These are phyloP conservation scores for Ogataea philodendri DNA, from an alignment of 805 yeast genomes.

Conservation along the genomic window DNA sequence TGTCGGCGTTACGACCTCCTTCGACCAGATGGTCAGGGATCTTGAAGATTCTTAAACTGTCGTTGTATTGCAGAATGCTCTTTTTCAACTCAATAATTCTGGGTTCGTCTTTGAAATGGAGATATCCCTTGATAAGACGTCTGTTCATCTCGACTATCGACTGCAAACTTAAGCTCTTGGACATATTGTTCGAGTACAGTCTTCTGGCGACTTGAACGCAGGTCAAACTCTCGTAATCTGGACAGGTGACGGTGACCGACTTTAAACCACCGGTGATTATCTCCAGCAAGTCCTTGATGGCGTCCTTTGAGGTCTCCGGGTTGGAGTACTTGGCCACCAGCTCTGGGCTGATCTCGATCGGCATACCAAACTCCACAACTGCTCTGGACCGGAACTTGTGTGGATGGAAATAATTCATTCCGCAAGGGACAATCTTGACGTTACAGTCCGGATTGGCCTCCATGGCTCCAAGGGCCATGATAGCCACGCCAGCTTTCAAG, in stretches of 20 bases:
- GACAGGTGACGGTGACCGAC: conserved; percentile 84
- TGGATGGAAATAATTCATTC: conserved; percentile 95
- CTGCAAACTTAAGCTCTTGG: conserved; percentile 71
- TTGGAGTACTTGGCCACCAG: conserved; percentile 64
- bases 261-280: conserved; percentile 69
- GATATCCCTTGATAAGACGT: conserved; percentile 78
- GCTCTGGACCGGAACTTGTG: conserved; percentile 95
- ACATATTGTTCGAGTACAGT: conserved; percentile 73
- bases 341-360: conserved; percentile 62
- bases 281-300: conserved; percentile 70
- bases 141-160: conserved; percentile 89
- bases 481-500: conserved; percentile 94
- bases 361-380: conserved; percentile 90
- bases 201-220: conserved; percentile 91
- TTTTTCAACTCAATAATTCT: conserved; percentile 57
- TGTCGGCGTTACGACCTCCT: conserved; percentile 32
- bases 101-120: conserved; percentile 69
- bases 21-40: conserved; percentile 64
- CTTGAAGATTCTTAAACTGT: conserved; percentile 45
- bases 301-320: conserved; percentile 61
- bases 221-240: conserved; percentile 85
- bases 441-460: conserved; percentile 69
- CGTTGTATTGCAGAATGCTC: conserved; percentile 70
- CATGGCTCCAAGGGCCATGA: conserved; percentile 96
- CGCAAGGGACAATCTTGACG: conserved; percentile 77